Evolutionary conservation across 805 yeast genomes (phyloP), one percentile per base, ranked within the genome.

Genomic region (Wickerhamiella australiensis): DNA sequence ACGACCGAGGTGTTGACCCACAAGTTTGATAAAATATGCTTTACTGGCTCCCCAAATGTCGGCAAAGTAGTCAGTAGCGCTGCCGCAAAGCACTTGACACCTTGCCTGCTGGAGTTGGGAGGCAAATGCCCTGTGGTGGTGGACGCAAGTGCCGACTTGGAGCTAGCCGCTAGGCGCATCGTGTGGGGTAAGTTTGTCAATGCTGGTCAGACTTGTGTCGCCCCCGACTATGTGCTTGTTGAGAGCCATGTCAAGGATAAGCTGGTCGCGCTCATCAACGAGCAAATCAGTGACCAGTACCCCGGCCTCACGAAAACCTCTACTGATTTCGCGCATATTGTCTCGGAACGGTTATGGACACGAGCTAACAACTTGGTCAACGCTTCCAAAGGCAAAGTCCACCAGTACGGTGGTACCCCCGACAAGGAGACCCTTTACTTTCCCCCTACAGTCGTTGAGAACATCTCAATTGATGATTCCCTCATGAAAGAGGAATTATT

Each of bases 151-250:
- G 67, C 67, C 13, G 69, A 70, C 50, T 42, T 69, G 27, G 49
- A 53, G 23, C 49, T 60, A 9, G 71, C 75, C 3, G 71, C 85
- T 22, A 73, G 73, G 55, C 75, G 96, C 65, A 66, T 85, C 13
- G 72, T 75, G 1, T 85, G 92, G 84, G 90, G 88, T 15, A 77
- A 81, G 56, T 81, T 80, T 60, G 66, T 76, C 27, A 90, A 86
- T 61, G 76, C 83, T 15, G 97, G 97, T 17, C 97, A 88, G 68
- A 79, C 92, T 2, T 88, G 96, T 69, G 83, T 85, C 35, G 84
- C 94, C 8, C 82, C 88, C 6, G 96, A 90, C 67, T 88, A 86
- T 60, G 67, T 82, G 5, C 59, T 85, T 43, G 81, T 79, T n/a
- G 85, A 82, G 52, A 75, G 72, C 49, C 63, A 70, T 2, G 65